Evolutionary conservation across 805 yeast genomes (phyloP).

Genomic region (Starmerella etchellsii): DNA sequence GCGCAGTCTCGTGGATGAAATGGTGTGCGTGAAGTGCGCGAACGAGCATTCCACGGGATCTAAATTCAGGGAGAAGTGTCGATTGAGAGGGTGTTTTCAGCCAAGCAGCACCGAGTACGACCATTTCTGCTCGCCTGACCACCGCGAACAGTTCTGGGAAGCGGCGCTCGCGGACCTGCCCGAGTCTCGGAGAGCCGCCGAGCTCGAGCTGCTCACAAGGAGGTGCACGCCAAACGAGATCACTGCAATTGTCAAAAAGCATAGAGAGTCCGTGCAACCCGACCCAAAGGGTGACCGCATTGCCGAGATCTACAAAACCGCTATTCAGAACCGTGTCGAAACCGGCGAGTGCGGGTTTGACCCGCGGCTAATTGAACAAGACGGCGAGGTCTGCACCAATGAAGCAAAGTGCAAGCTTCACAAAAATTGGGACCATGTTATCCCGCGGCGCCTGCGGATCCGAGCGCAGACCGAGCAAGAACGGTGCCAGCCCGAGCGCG

Average conservation of each 20-base stretch:
- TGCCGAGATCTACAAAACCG: neutral
- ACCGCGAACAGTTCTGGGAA: constrained; percentile 6
- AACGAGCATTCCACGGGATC: neutral
- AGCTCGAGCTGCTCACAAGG: too few species aligned
- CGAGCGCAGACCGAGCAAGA: neutral
- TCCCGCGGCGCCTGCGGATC: neutral
- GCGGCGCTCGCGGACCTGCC: too few species aligned
- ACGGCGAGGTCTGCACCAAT: constrained; percentile 1
- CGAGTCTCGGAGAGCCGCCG: too few species aligned
- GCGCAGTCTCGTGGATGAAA: neutral
- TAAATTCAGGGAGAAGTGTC: constrained; percentile 3
- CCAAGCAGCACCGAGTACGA: neutral
- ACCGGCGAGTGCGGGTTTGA: constrained; percentile 5
- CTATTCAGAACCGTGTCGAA: neutral
- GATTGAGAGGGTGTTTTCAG: constrained; percentile 2
- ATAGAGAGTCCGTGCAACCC: too few species aligned
- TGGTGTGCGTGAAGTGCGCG: constrained; percentile 5
- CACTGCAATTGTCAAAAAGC: too few species aligned
- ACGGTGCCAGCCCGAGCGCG: constrained; percentile 7
- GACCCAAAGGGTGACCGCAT: too few species aligned
- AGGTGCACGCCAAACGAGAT: too few species aligned
- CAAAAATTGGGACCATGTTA: constrained; percentile 7
- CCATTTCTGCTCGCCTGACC: constrained; percentile 6
- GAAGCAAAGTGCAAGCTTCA: constrained; percentile 2
- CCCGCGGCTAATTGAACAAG: neutral